Evolutionary conservation across 257 asterid species (phyloP).

Genomic region (Dorcoceras hygrometricum): DNA sequence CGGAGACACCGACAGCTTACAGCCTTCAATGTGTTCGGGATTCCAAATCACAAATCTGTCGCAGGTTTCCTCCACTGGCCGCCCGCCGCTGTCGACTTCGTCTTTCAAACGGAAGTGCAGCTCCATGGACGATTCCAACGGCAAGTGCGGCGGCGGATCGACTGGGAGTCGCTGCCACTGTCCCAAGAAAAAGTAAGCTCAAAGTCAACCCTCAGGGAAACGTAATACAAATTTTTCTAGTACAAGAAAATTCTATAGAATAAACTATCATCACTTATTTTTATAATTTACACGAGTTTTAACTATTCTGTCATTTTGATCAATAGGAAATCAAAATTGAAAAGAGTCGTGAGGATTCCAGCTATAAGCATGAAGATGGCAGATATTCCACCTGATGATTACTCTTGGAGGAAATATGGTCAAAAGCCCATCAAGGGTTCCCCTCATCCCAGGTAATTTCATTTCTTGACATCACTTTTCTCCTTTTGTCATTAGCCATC

Average conservation of each 20-base stretch:
- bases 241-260: background rate
- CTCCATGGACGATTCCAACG: conserved; percentile 44
- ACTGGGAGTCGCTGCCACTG: conserved; percentile 68
- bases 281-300: background rate
- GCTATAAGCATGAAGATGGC: conserved; percentile 80
- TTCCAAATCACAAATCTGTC: conserved; percentile 81
- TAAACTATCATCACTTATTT: background rate
- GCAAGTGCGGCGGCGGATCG: conserved; percentile 55
- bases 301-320: background rate
- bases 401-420: conserved; percentile 80
- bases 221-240: background rate
- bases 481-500: too few relatives aligned
- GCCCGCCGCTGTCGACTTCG: conserved; percentile 56
- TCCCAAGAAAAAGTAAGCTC: conserved; percentile 63
- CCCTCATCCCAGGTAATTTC: conserved; percentile 61
- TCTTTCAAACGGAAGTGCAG: conserved; percentile 68
- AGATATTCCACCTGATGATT: conserved; percentile 81
- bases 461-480: background rate
- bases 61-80: conserved; percentile 59
- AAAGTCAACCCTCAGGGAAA: conserved; percentile 7
- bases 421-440: conserved; percentile 86
- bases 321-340: conserved; percentile 52
- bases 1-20: conserved; percentile 63
- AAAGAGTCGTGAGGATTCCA: conserved; percentile 51
- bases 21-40: conserved; percentile 69